Conservation (phyloP, 1,284 basidiomycete species). For the Leccinum solheimii region DNA sequence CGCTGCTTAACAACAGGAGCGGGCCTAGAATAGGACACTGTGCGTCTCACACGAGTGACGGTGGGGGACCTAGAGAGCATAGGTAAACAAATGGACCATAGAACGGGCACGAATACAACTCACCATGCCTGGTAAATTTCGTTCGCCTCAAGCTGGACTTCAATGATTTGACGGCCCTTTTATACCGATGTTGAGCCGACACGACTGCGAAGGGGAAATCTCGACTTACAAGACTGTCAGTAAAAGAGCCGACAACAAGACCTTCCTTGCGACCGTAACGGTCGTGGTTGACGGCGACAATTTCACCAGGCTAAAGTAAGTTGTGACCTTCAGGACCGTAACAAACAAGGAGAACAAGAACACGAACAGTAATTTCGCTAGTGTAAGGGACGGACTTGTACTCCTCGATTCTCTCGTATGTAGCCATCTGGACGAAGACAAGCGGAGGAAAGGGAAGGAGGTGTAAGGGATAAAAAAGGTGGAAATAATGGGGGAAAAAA, state of each 20-base stretch:
- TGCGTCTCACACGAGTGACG: constrained; percentile 71
- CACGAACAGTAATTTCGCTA: constrained; percentile 39
- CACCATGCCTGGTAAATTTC: constrained; percentile 70
- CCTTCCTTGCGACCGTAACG: constrained; percentile 65
- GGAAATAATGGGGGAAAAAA: constrained; percentile 25
- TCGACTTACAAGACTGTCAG: constrained; percentile 62
- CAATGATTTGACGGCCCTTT: constrained; percentile 76
- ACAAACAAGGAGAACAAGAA: not conserved
- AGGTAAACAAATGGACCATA: constrained; percentile 4
- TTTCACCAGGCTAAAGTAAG: constrained; percentile 62
- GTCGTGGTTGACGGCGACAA: constrained; percentile 72
- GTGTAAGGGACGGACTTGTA: constrained; percentile 24
- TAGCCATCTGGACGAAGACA: constrained; percentile 27
- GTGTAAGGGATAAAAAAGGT: constrained; percentile 20
- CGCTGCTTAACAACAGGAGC: constrained; percentile 42
- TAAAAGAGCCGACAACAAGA: constrained; percentile 70
- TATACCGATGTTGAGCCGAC: constrained; percentile 5
- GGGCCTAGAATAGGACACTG: constrained; percentile 57
- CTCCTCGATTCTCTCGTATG: constrained; percentile 36
- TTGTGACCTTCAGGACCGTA: constrained; percentile 1
- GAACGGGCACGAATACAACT: constrained; percentile 17
- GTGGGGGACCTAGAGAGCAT: constrained; percentile 55
- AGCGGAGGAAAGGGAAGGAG: constrained; percentile 3
- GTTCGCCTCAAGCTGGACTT: constrained; percentile 71
- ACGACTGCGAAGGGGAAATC: not conserved